phyloP scores from a whole-genome alignment of 2,329 filamentous ascomycete genomes.

The Colletotrichum chrysophilum region DNA sequence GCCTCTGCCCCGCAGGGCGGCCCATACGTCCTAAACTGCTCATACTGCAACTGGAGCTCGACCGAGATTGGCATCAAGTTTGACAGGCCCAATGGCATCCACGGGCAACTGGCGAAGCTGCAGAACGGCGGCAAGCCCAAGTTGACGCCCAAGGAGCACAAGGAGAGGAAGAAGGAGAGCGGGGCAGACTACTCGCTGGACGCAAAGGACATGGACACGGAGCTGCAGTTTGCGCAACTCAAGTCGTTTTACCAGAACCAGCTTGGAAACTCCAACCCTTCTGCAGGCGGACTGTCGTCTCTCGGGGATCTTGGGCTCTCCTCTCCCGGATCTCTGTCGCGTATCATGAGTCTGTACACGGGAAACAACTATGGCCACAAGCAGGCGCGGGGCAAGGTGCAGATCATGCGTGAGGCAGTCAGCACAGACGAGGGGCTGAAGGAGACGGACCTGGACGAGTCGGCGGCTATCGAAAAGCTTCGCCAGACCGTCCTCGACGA shows the following conservation, averaged over 20 bases:
- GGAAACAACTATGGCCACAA: constrained; percentile 67
- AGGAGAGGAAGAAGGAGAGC: constrained; percentile 55
- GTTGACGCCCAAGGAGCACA: constrained; percentile 55
- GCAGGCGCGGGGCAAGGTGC: constrained; percentile 67
- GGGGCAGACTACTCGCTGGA: constrained; percentile 48
- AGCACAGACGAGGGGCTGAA: constrained; percentile 74
- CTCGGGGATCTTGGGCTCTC: constrained; percentile 63
- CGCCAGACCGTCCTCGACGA: constrained; percentile 66
- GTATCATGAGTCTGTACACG: constrained; percentile 92
- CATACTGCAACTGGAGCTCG: constrained; percentile 92
- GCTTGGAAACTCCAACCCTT: constrained; percentile 65
- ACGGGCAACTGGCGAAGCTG: constrained; percentile 76
- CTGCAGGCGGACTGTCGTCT: constrained; percentile 51
- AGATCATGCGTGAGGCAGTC: constrained; percentile 77
- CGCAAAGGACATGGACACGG: constrained; percentile 60
- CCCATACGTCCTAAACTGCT: constrained; percentile 82
- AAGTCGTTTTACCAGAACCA: constrained; percentile 84
- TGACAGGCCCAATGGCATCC: constrained; percentile 86
- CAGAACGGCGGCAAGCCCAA: constrained; percentile 63
- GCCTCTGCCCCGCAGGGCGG: constrained; percentile 39
- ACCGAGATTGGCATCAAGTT: constrained; percentile 90
- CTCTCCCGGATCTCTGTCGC: constrained; percentile 81
- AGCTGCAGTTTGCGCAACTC: constrained; percentile 76
- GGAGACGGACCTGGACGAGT: constrained; percentile 66
- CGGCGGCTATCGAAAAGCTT: constrained; percentile 64